These are phyloP conservation scores for Sugiyamaella marilandica DNA, from an alignment of 805 yeast species.

Conservation along the genomic window DNA sequence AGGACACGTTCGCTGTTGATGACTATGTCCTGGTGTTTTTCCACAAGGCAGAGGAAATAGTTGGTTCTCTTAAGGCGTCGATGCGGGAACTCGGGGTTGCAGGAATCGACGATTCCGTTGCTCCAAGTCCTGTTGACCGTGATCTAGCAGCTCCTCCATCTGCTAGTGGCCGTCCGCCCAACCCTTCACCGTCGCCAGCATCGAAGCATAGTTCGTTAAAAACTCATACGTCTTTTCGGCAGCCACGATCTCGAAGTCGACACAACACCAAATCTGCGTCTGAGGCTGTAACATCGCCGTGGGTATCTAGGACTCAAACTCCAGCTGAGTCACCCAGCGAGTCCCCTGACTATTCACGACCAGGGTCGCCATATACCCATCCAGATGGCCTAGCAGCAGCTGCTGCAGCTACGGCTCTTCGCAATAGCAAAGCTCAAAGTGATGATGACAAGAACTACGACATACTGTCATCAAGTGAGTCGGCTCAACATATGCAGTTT, in stretches of 20 bases:
- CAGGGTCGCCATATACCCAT: background rate
- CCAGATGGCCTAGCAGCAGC: constrained; percentile 3
- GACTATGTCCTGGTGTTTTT: constrained; percentile 69
- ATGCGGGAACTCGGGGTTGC: constrained; percentile 11
- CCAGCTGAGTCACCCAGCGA: constrained; percentile 1
- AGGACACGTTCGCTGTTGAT: constrained; percentile 53
- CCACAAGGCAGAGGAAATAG: constrained; percentile 31
- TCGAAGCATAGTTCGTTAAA: background rate
- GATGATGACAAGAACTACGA: constrained; percentile 17
- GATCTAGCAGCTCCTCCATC: background rate
- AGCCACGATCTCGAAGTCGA: background rate
- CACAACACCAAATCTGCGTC: background rate
- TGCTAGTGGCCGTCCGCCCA: background rate
- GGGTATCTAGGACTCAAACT: background rate
- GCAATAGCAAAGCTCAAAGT: constrained; percentile 1
- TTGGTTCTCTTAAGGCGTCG: constrained; percentile 7
- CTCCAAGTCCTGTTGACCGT: background rate
- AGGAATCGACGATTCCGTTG: background rate
- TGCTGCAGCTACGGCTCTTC: constrained; percentile 13
- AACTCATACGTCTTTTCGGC: background rate
- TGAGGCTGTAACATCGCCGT: background rate
- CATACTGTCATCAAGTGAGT: constrained; percentile 14
- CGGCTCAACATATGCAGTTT: constrained; percentile 12
- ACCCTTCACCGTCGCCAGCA: background rate
- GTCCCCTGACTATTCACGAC: constrained; percentile 9